These are phyloP conservation scores for Macrolepiota fuliginosa DNA, from an alignment of 768 basidiomycete genomes.

Conservation along the genomic window DNA sequence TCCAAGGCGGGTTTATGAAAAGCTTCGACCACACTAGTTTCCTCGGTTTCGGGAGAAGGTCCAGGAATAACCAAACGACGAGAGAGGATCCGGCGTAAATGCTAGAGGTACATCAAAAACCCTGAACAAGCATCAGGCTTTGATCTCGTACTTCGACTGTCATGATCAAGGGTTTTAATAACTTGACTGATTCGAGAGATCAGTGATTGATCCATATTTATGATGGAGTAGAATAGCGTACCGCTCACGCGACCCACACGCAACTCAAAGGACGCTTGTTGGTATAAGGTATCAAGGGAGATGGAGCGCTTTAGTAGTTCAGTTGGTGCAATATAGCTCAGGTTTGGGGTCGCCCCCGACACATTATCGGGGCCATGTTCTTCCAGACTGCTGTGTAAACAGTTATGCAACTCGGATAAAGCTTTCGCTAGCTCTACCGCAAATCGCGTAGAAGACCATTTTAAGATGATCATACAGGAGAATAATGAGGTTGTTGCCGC, in stretches of 20 bases:
- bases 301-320: constrained; percentile 33
- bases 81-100: constrained; percentile 42
- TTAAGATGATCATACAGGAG: constrained; percentile 34
- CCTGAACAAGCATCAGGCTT: not conserved
- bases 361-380: not conserved
- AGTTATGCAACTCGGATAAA: constrained; percentile 31
- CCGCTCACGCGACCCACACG: constrained; percentile 42
- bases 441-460: constrained; percentile 42
- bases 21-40: constrained; percentile 14
- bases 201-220: not conserved
- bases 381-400: constrained; percentile 29
- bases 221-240: constrained; percentile 18
- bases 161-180: constrained; percentile 39
- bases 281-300: constrained; percentile 37
- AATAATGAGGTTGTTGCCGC: constrained; percentile 36
- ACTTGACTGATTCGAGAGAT: constrained; percentile 27
- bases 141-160: constrained; percentile 31
- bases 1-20: constrained; percentile 27
- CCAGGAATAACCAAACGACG: constrained; percentile 33
- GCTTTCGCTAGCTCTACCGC: constrained; percentile 34
- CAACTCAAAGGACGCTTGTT: constrained; percentile 44
- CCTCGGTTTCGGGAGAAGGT: constrained; percentile 4
- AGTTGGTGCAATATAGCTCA: not conserved
- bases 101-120: constrained; percentile 16
- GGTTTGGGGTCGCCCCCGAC: constrained; percentile 3